Evolutionary conservation across 2,329 filamentous ascomycete genomes (phyloP).

Genomic region (Thelonectria discophora): DNA sequence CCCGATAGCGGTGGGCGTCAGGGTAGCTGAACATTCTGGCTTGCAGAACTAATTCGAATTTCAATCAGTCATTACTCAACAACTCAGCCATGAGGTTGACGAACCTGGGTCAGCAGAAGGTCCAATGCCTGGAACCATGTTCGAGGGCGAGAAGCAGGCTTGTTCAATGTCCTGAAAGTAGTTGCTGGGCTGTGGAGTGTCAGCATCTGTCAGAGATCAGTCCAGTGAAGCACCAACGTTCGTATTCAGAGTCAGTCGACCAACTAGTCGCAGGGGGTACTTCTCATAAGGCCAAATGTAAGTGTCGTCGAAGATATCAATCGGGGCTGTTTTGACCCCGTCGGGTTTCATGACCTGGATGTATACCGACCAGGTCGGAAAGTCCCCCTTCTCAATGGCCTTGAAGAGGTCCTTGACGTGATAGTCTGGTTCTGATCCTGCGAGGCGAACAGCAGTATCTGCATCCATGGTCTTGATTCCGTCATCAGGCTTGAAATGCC

Average conservation of each 20-base stretch:
- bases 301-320: slow-evolving; percentile 65
- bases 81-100: background rate
- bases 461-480: slow-evolving; percentile 6
- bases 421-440: slow-evolving; percentile 25
- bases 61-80: background rate
- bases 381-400: slow-evolving; percentile 55
- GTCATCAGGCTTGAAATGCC: slow-evolving; percentile 24
- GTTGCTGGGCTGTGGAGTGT: slow-evolving; percentile 41
- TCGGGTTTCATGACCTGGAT: slow-evolving; percentile 64
- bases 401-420: slow-evolving; percentile 41
- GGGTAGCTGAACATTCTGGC: slow-evolving; percentile 69
- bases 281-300: slow-evolving; percentile 62
- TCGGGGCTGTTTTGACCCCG: slow-evolving; percentile 56
- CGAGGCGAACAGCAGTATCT: slow-evolving; percentile 13
- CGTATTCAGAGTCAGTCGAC: background rate
- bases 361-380: slow-evolving; percentile 60
- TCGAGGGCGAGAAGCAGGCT: slow-evolving; percentile 60
- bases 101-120: slow-evolving; percentile 53
- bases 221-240: background rate
- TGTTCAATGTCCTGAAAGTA: slow-evolving; percentile 62
- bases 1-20: slow-evolving; percentile 69
- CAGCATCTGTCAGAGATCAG: background rate
- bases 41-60: slow-evolving; percentile 56
- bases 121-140: slow-evolving; percentile 60
- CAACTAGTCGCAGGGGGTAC: background rate